These are phyloP conservation scores for Wickerhamomyces sp. DNA, from an alignment of 1,139 yeast species.

Conservation along the genomic window DNA sequence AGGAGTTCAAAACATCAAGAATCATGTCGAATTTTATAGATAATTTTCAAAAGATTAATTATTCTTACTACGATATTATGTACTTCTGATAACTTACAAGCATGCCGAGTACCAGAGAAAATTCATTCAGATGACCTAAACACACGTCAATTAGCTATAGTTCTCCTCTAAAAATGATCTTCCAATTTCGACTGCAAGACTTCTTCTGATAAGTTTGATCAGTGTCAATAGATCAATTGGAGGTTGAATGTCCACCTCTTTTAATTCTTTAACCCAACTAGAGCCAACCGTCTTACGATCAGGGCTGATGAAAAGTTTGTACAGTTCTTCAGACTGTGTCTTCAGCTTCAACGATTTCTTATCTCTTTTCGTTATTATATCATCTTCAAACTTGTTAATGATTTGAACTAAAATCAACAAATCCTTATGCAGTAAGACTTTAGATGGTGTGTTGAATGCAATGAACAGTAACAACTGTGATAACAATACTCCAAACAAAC, in stretches of 20 bases:
- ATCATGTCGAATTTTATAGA: background rate
- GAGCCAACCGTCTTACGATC: background rate
- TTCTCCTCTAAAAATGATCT: constrained; percentile 19
- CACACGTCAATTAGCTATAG: background rate
- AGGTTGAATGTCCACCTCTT: constrained; percentile 11
- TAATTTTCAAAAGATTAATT: background rate
- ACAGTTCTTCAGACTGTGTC: constrained; percentile 17
- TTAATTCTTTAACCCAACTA: constrained; percentile 16
- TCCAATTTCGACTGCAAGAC: constrained; percentile 20
- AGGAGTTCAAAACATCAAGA: too few species aligned
- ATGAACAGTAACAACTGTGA: constrained; percentile 44
- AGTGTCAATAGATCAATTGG: constrained; percentile 15
- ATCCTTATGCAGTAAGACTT: constrained; percentile 29
- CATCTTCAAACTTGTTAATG: constrained; percentile 43
- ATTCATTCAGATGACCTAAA: too few species aligned
- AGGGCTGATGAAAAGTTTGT: constrained; percentile 8
- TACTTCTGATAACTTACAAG: background rate
- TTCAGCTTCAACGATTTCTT: constrained; percentile 31
- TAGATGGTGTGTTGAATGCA: constrained; percentile 25
- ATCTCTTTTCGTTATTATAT: constrained; percentile 18
- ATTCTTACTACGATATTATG: background rate
- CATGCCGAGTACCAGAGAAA: too few species aligned
- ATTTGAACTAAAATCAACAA: constrained; percentile 43
- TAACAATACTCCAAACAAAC: constrained; percentile 44
- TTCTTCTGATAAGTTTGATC: constrained; percentile 17